Base-by-base conservation (phyloP, 495 filamentous ascomycete species). In the Thermothielavioides terrestris region DNA sequence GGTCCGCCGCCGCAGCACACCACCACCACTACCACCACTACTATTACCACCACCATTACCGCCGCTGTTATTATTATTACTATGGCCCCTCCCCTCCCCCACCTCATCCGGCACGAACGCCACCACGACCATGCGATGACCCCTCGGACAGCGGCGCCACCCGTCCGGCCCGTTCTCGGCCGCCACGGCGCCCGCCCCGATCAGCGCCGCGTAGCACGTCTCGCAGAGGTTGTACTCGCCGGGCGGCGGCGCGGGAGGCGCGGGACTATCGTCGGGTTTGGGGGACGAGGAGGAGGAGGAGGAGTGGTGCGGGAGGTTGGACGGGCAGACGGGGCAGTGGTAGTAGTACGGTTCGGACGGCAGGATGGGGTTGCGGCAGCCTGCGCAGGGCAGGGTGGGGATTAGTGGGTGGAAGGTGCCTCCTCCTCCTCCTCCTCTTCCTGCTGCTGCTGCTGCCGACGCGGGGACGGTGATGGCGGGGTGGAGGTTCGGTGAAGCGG, bases 171-270 rank as follows among this genome's bases (percentile, higher is more conserved):
- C 88, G 54, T 94, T 86, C 52, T 89, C 86, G 12, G 71, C 66
- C 54, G 75, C 78, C 52, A 95, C 80, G 31, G 74, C 77, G 25
- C 77, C 75, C 0, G 68, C 73, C 8, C 70, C 62, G 4, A 85
- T 75, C 12, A 89, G 73, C 28, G 71, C 73, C 30, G 71, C 63
- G 66, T 94, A 95, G 68, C 89, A 95, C 15, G 77, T 67, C 6
- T 70, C 68, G 68, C 89, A 95, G 52, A 94, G 75, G 55, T 95
- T 86, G 68, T 89, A 90, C 60, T 89, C 83, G n/a, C 84, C 87
- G 66, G 1, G 58, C 10, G 14, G 31, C 15, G 17, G 26, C 30
- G 12, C 10, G 11, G 40, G 3, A 4, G 40, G 2, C 14, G 22
- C n/a, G n/a, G n/a, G n/a, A n/a, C n/a, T n/a, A n/a, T n/a, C n/a